Percentiles rank a stretch among this genome's conserved stretches.
Conservation (phyloP, 768 basidiomycete genomes). For the Symmetrospora coprosmae region DNA sequence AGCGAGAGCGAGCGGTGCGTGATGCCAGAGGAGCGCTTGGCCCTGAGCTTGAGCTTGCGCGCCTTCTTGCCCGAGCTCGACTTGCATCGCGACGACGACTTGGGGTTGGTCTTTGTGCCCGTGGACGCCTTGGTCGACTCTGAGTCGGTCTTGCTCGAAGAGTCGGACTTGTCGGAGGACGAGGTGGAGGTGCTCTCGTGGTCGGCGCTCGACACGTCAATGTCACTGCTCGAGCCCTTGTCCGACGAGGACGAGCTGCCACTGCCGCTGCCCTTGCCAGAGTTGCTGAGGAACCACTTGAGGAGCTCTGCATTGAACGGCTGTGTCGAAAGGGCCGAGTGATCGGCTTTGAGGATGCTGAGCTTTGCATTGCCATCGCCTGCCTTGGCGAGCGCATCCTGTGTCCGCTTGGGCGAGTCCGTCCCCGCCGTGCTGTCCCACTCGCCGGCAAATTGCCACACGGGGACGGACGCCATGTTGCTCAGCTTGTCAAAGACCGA, state of each 20-base stretch:
- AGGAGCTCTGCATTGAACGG: conserved; percentile 14
- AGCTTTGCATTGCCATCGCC: not conserved
- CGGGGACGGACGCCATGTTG: conserved; percentile 12
- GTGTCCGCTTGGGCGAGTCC: not conserved
- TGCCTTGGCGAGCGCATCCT: not conserved
- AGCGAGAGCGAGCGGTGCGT: too few species aligned
- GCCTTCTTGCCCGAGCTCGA: too few species aligned
- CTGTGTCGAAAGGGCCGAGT: conserved; percentile 12
- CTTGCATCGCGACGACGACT: too few species aligned
- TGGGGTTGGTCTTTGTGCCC: too few species aligned
- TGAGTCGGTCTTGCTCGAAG: too few species aligned
- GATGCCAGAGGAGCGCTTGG: too few species aligned
- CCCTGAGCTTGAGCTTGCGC: too few species aligned
- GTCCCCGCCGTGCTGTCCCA: conserved; percentile 20
- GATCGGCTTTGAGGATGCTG: conserved; percentile 2
- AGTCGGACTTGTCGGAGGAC: too few species aligned
- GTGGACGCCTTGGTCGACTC: too few species aligned
- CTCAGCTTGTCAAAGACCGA: not conserved
- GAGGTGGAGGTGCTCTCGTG: too few species aligned
- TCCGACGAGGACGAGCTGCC: not conserved
- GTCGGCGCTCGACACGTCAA: too few species aligned
- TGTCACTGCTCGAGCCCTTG: not conserved
- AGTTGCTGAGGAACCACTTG: conserved; percentile 20
- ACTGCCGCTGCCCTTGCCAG: not conserved
- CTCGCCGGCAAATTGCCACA: conserved; percentile 18